Base-by-base conservation (phyloP, 2,329 filamentous ascomycete species). In the Keithomyces neogunnii region DNA sequence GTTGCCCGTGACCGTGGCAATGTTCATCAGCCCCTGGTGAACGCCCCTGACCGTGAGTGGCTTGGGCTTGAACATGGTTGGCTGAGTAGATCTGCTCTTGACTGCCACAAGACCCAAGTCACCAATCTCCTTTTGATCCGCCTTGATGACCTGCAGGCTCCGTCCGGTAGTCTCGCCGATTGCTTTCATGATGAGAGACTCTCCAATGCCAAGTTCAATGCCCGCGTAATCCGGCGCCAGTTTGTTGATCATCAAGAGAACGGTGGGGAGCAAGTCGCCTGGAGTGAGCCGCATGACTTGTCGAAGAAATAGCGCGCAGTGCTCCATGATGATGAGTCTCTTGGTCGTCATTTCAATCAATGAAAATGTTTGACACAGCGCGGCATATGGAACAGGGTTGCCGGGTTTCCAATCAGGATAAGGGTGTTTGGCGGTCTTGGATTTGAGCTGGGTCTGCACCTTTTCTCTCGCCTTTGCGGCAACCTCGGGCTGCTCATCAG, bases 11-110 rank as follows among this genome's bases (percentile, higher is more conserved):
- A 89, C 80, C 19, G 88, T 95, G 5, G 93, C 93, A 64, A 99
- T 95, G 35, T 78, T 81, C 76, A 97, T 88, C 36, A 99, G 69
- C 1, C 89, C 88, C 63, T 93, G 85, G 62, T 95, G 90, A 2
- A 99, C 91, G 31, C 86, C 89, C 52, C 80, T 81, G 2, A 99
- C 79, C 0, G 91, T 96, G 60, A 99, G 73, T 31, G 91, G 77
- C 69, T 95, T 96, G 2, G 91, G 93, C 68, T 95, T 96, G 76
- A 97, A 96, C 90, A 99, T 96, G 28, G 93, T 97, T 9, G 89
- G 89, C 64, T 99, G 93, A 45, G 91, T 97, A 11, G 87, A 89
- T 68, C 92, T 83, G 71, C 90, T 96, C 74, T 97, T 96, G 47
- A 95, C 89, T 43, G 93, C 93, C 1, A 99, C 92, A 35, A 97